phyloP scores from a whole-genome alignment of 2,329 filamentous ascomycete genomes.

The Aspergillus sergii region DNA sequence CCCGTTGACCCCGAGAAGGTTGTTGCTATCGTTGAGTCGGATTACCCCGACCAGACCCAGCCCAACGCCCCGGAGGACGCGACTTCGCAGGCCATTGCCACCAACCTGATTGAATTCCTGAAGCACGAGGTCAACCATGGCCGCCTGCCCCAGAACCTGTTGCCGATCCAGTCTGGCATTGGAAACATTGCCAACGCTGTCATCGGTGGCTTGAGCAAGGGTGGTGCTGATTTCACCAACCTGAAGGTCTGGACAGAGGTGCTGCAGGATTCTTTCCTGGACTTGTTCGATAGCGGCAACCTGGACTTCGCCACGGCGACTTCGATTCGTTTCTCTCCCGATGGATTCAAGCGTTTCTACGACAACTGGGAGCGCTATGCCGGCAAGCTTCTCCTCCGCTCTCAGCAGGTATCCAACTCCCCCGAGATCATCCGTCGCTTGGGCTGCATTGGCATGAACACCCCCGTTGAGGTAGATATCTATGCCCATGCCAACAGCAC shows the following conservation, averaged over 20 bases:
- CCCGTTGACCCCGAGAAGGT: conserved; percentile 84
- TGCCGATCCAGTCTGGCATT: conserved; percentile 84
- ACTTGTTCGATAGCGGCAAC: conserved; percentile 85
- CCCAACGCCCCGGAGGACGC: conserved; percentile 78
- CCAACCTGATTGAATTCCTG: conserved; percentile 80
- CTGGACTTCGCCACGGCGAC: conserved; percentile 90
- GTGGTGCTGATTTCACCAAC: conserved; percentile 77
- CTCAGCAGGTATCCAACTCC: conserved; percentile 86
- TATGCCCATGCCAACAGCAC: conserved; percentile 93
- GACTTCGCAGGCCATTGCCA: conserved; percentile 70
- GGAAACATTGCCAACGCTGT: conserved; percentile 94
- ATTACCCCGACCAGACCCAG: conserved; percentile 76
- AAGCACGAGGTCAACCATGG: conserved; percentile 82
- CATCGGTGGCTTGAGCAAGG: conserved; percentile 75
- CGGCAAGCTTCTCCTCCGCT: conserved; percentile 79
- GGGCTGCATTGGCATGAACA: conserved; percentile 93
- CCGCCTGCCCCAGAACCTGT: conserved; percentile 73
- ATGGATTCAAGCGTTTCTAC: conserved; percentile 90
- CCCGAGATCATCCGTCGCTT: conserved; percentile 87
- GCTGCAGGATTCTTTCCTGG: conserved; percentile 88
- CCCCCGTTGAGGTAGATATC: conserved; percentile 89
- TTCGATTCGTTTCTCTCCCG: conserved; percentile 86
- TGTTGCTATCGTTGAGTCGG: conserved; percentile 79
- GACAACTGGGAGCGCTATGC: conserved; percentile 79
- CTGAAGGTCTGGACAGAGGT: conserved; percentile 94